phyloP scores from a whole-genome alignment of 2,329 filamentous ascomycete genomes.

The Colletotrichum cordylinicola region DNA sequence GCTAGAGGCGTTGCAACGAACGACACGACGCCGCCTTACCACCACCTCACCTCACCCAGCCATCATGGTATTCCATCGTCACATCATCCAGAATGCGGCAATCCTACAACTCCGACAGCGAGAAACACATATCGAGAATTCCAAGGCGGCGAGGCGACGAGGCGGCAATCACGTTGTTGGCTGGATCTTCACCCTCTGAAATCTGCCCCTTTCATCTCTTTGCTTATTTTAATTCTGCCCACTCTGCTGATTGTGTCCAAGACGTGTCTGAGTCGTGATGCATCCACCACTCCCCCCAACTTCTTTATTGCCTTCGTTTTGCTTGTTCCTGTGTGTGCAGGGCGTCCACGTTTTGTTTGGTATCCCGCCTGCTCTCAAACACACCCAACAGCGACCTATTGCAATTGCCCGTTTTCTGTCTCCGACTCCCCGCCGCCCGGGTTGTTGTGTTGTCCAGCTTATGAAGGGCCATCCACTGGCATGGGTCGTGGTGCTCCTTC shows the following conservation, averaged over 20 bases:
- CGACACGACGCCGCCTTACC: not conserved
- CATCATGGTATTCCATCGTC: not conserved
- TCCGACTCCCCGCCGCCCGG: not conserved
- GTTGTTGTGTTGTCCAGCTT: not conserved
- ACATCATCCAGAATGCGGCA: not conserved
- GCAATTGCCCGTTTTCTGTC: not conserved
- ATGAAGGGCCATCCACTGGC: not conserved
- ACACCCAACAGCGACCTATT: not conserved
- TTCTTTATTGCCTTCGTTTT: not conserved
- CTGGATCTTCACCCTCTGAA: not conserved
- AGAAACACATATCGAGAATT: not conserved
- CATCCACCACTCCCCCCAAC: not conserved
- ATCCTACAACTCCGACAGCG: not conserved
- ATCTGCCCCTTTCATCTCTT: conserved; percentile 12
- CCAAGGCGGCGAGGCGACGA: not conserved
- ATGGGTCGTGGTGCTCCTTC: not conserved
- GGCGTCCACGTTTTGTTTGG: conserved; percentile 2
- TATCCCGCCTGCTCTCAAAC: not conserved
- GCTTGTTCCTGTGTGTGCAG: not conserved
- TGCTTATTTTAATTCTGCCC: conserved; percentile 1
- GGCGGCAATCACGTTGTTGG: not conserved
- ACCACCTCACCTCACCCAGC: not conserved
- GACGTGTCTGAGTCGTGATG: conserved; percentile 14
- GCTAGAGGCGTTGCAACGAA: not conserved
- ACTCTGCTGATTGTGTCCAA: conserved; percentile 1